A percentile compares a stretch with the other conserved stretches of the same genome.
Evolutionary conservation across 108 stramenopile species (phyloP).

Genomic region (Mediolabrus comicus): DNA sequence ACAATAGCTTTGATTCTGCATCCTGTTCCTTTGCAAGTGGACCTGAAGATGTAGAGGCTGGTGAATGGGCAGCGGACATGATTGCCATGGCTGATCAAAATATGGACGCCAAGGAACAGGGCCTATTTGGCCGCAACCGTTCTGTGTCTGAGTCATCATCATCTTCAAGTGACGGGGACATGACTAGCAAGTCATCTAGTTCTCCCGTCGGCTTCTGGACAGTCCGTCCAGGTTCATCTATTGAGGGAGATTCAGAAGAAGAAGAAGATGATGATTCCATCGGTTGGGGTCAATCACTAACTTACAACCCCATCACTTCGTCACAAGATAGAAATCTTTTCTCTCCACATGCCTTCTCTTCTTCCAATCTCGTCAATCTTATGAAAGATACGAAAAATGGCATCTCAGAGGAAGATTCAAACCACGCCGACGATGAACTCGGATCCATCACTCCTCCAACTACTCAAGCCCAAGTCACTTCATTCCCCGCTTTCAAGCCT

Average conservation of each 20-base stretch:
- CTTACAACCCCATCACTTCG: neutral
- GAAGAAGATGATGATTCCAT: slow-evolving; percentile 27
- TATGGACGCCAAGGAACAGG: slow-evolving; percentile 30
- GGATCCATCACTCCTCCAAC: slow-evolving; percentile 9
- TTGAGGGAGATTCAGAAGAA: slow-evolving; percentile 12
- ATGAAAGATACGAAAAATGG: slow-evolving; percentile 1
- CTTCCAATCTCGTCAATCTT: slow-evolving; percentile 16
- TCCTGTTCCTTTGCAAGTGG: slow-evolving; percentile 33
- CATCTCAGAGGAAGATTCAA: neutral
- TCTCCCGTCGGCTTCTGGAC: slow-evolving; percentile 54
- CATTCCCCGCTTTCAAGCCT: slow-evolving; percentile 2
- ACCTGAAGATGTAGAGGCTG: slow-evolving; percentile 60
- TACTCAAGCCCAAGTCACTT: neutral
- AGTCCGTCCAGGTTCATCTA: slow-evolving; percentile 48
- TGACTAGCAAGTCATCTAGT: slow-evolving; percentile 22
- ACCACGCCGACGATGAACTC: slow-evolving; percentile 32
- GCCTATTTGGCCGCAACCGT: slow-evolving; percentile 14
- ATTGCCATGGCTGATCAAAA: slow-evolving; percentile 51
- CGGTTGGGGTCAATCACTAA: slow-evolving; percentile 14
- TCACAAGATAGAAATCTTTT: slow-evolving; percentile 2
- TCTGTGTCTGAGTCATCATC: slow-evolving; percentile 37
- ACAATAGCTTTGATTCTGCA: slow-evolving; percentile 52
- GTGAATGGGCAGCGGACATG: slow-evolving; percentile 80
- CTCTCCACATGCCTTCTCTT: slow-evolving; percentile 18
- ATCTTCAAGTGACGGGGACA: slow-evolving; percentile 9